Evolutionary conservation across 306 rosid genomes (phyloP).

Genomic region (Chamaecrista fasciculata): DNA sequence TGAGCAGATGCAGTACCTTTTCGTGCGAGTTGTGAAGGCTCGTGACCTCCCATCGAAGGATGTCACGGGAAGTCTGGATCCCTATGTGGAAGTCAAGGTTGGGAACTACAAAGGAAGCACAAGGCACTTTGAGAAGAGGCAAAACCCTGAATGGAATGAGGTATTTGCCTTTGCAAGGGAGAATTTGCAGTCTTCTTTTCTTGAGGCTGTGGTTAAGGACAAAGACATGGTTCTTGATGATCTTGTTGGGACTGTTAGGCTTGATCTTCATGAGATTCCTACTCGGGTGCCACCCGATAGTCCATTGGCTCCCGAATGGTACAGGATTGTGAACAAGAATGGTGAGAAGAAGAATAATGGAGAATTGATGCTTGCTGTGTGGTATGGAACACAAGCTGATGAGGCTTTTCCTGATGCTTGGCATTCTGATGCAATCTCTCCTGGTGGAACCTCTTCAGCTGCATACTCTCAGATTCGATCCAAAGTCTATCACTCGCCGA

Average conservation of each 20-base stretch:
- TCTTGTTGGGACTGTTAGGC: conserved; percentile 52
- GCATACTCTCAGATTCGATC: conserved; percentile 57
- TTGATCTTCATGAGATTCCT: conserved; percentile 77
- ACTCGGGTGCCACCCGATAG: conserved; percentile 83
- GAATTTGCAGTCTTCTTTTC: conserved; percentile 49
- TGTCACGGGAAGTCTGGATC: conserved; percentile 74
- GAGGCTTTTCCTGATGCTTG: conserved; percentile 97
- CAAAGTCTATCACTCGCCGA: conserved; percentile 89
- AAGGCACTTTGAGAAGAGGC: conserved; percentile 62
- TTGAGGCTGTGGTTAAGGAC: conserved; percentile 79
- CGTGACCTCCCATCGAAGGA: conserved; percentile 80
- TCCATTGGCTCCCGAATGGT: conserved; percentile 99
- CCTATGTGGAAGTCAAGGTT: conserved; percentile 79
- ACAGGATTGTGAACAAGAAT: conserved; percentile 69
- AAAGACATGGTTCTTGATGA: conserved; percentile 62
- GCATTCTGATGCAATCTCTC: conserved; percentile 84
- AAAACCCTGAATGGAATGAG: conserved; percentile 89
- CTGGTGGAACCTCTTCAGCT: conserved; percentile 43
- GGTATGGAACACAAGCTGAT: conserved; percentile 97
- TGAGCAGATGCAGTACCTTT: conserved; percentile 80
- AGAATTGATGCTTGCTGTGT: conserved; percentile 94
- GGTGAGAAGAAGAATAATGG: conserved; percentile 62
- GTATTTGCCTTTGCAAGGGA: conserved; percentile 89
- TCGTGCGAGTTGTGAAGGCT: conserved; percentile 82
- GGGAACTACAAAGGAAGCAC: conserved; percentile 89